Percentiles rank a stretch among this genome's conserved stretches.
Conservation (phyloP, 2,329 filamentous ascomycete species). For the Ophiosphaerella herpotricha region DNA sequence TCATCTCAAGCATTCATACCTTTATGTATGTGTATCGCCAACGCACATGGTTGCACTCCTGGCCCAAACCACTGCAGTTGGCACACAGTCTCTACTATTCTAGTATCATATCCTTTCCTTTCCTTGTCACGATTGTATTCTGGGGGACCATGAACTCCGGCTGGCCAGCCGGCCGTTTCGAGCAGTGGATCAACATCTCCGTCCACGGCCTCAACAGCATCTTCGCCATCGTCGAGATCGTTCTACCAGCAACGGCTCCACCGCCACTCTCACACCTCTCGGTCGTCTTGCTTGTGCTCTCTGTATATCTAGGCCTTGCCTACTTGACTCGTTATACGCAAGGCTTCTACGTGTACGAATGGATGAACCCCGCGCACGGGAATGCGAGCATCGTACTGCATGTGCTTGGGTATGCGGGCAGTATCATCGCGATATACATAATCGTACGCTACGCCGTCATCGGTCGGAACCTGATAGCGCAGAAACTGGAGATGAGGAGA, state of each 20-base stretch:
- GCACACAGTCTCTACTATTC: constrained; percentile 44
- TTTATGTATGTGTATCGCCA: constrained; percentile 58
- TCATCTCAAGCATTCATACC: constrained; percentile 69
- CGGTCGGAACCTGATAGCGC: constrained; percentile 15
- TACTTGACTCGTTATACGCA: constrained; percentile 71
- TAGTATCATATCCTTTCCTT: constrained; percentile 45
- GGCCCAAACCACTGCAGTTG: constrained; percentile 39
- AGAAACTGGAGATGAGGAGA: constrained; percentile 5
- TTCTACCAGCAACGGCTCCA: constrained; percentile 66
- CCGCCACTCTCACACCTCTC: constrained; percentile 66
- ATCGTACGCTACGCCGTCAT: constrained; percentile 20
- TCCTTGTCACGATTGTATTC: constrained; percentile 48
- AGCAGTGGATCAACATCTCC: constrained; percentile 64
- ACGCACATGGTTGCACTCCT: constrained; percentile 38
- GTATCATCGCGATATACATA: constrained; percentile 23
- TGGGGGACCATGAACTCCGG: constrained; percentile 44
- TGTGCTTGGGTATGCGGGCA: constrained; percentile 27
- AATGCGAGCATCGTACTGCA: constrained; percentile 25
- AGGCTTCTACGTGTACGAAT: constrained; percentile 75
- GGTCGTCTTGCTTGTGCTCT: constrained; percentile 68
- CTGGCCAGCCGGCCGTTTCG: constrained; percentile 49
- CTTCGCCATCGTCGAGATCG: constrained; percentile 75
- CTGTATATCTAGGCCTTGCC: constrained; percentile 71
- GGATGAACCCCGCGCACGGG: constrained; percentile 34
- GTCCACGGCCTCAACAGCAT: constrained; percentile 74